Conservation (phyloP, 305 asterid species). For the Rubia tinctorum region DNA sequence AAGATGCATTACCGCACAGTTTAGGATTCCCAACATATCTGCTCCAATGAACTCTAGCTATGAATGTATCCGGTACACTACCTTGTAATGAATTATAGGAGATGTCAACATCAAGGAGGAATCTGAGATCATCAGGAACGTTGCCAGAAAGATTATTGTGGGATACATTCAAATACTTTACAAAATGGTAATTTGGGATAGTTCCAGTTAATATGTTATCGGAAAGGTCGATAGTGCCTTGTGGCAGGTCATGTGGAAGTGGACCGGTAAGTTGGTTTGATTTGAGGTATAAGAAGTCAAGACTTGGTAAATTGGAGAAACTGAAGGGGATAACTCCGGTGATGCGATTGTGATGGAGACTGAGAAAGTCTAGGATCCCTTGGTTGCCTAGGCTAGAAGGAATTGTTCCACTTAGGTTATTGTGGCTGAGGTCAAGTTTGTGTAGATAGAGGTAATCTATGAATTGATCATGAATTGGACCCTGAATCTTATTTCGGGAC, state of each 20-base stretch:
- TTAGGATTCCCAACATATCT: neutral
- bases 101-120: neutral
- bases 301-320: neutral
- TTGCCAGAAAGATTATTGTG: neutral
- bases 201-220: neutral
- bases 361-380: neutral
- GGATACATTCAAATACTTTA: neutral
- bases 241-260: neutral
- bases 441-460: neutral
- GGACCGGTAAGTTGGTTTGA: conserved; percentile 12
- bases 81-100: neutral
- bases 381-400: neutral
- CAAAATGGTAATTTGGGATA: neutral
- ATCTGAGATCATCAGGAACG: neutral
- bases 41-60: neutral
- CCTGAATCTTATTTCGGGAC: neutral
- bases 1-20: neutral
- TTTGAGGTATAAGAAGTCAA: neutral
- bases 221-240: neutral
- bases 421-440: neutral
- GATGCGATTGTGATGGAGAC: neutral
- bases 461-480: neutral
- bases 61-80: neutral
- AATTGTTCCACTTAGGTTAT: neutral
- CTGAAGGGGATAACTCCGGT: neutral